A percentile compares a stretch with the other conserved stretches of the same genome.
Conservation (phyloP, 495 filamentous ascomycete species). For the Daldinia decipiens region DNA sequence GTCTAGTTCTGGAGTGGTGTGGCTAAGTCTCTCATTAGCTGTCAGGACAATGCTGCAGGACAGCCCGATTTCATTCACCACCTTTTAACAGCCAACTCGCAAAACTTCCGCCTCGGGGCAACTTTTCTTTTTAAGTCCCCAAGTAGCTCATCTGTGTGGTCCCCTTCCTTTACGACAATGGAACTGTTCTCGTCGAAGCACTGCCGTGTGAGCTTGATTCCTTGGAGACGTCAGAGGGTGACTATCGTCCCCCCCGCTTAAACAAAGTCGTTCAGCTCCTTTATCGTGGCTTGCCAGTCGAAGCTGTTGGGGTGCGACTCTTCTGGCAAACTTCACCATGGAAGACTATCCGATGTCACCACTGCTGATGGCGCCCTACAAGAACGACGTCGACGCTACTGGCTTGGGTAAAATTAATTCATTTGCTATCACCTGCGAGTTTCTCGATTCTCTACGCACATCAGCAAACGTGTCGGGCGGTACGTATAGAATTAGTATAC, state of each 20-base stretch:
- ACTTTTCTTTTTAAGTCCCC: not conserved
- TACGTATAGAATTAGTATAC: conserved; percentile 2
- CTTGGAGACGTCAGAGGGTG: conserved; percentile 4
- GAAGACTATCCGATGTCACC: not conserved
- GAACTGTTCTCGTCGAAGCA: conserved; percentile 9
- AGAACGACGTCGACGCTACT: not conserved
- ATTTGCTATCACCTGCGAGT: conserved; percentile 16
- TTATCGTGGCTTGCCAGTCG: conserved; percentile 5
- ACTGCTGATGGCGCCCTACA: not conserved
- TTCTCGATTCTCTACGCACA: conserved; percentile 17
- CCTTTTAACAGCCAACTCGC: not conserved
- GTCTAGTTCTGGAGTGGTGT: not conserved
- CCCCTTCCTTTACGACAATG: conserved; percentile 14
- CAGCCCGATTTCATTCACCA: not conserved
- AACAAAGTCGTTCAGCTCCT: not conserved
- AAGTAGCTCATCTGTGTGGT: not conserved
- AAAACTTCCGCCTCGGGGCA: not conserved
- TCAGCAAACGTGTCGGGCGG: conserved; percentile 7
- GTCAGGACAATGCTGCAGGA: conserved; percentile 19
- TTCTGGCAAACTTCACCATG: conserved; percentile 8
- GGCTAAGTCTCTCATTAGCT: conserved; percentile 3
- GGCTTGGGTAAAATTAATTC: conserved; percentile 11
- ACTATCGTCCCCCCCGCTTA: not conserved
- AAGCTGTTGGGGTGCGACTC: not conserved
- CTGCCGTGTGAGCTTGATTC: conserved; percentile 4